These are phyloP conservation scores for Ogataea corticis DNA, from an alignment of 805 yeast species.

Conservation along the genomic window DNA sequence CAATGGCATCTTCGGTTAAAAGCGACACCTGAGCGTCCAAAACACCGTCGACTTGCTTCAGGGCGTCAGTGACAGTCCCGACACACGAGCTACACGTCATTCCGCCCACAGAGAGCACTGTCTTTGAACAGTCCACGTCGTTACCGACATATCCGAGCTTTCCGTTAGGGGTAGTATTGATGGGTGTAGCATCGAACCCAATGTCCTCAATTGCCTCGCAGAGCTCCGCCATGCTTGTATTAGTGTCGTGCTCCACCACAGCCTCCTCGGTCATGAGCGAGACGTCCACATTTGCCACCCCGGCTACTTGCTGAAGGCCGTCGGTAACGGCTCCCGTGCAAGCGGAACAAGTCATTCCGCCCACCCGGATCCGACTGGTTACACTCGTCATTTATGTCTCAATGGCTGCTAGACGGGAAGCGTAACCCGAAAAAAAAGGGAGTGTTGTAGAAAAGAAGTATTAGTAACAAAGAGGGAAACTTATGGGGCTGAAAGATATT, in stretches of 20 bases:
- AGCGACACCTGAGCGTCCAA: slow-evolving; percentile 59
- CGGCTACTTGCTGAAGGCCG: slow-evolving; percentile 18
- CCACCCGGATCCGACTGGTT: slow-evolving; percentile 34
- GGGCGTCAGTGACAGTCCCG: slow-evolving; percentile 56
- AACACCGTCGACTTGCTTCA: slow-evolving; percentile 54
- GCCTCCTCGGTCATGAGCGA: slow-evolving; percentile 81
- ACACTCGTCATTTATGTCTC: slow-evolving; percentile 4
- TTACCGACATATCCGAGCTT: slow-evolving; percentile 9
- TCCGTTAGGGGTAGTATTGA: slow-evolving; percentile 6
- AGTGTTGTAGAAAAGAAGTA: not conserved
- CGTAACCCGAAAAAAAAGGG: slow-evolving; percentile 1
- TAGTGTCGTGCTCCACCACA: slow-evolving; percentile 46
- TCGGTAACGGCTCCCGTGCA: slow-evolving; percentile 69
- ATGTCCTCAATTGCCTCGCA: slow-evolving; percentile 65
- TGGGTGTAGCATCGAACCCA: slow-evolving; percentile 54
- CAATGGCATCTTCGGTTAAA: slow-evolving; percentile 67
- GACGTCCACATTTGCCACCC: slow-evolving; percentile 48
- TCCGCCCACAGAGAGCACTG: slow-evolving; percentile 46
- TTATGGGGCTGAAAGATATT: not conserved
- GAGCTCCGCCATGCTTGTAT: slow-evolving; percentile 36
- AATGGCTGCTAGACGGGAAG: not conserved
- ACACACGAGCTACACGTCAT: slow-evolving; percentile 90
- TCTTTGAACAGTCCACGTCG: not conserved
- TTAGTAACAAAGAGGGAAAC: not conserved
- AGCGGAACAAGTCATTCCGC: slow-evolving; percentile 92